Evolutionary conservation across 2,329 filamentous ascomycete genomes (phyloP), one percentile per base, ranked within the genome.

Genomic region (Nemania sp.): DNA sequence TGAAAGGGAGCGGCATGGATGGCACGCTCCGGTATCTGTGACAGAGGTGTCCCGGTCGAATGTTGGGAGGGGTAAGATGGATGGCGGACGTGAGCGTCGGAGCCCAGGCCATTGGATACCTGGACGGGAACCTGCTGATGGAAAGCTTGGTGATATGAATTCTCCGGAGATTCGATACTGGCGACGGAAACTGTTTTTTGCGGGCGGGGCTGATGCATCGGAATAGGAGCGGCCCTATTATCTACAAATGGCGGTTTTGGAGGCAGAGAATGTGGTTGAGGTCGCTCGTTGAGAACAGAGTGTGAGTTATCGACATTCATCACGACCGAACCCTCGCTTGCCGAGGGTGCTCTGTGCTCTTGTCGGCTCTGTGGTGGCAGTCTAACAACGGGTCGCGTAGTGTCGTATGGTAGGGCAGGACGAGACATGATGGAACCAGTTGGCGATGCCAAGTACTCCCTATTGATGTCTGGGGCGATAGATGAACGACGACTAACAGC

Each of bases 161-260:
- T 77, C 46, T 70, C 85, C 3, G 92, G 91, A 6, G 89, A 89
- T 71, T 97, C 94, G 63, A 97, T 96, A 65, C 91, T 91, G 52
- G 91, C 90, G 54, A 97, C 86, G 8, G 92, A 97, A 26, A 97
- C 90, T 5, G 91, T 81, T 77, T 97, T 97, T 71, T 97, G 92
- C 7, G 94, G 93, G 47, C 90, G 88, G 52, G 94, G 94, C 70
- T 97, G 94, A 69, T 97, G 90, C 86, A 97, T 96, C 1, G 91
- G 82, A 61, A 82, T 76, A 37, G 75, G 71, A 60, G 70, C 77
- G 5, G 77, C 72, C 37, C 78, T 74, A 61, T 77, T 84, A 66
- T 86, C 81, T 61, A 82, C 77, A 70, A 81, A 79, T 17, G 73
- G 70, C 23, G 82, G 82, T 66, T 80, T 83, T 66, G 82, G 81